phyloP scores from a whole-genome alignment of 106 monocot genomes.

The Dendrobium catenatum region DNA sequence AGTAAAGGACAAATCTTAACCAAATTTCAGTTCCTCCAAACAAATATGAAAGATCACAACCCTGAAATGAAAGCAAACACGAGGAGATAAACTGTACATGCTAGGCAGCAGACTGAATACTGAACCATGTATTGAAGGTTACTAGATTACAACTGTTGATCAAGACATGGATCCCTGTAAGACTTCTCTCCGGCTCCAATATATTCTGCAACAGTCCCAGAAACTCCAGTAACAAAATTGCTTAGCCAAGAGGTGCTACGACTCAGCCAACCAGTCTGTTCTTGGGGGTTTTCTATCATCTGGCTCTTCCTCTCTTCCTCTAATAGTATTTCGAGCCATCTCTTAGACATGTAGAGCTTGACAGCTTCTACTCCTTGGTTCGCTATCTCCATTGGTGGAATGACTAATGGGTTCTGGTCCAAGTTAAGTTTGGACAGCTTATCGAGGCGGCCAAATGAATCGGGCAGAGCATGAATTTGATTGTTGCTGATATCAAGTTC shows the following conservation, averaged over 20 bases:
- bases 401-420: conserved; percentile 16
- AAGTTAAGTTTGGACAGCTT: conserved; percentile 50
- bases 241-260: conserved; percentile 45
- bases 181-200: conserved; percentile 31
- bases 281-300: conserved; percentile 15
- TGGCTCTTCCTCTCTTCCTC: conserved; percentile 41
- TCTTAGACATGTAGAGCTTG: conserved; percentile 36
- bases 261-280: conserved; percentile 16
- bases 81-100: neutral
- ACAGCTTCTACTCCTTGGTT: conserved; percentile 53
- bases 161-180: conserved; percentile 45
- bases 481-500: conserved; percentile 94
- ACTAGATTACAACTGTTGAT: conserved; percentile 50
- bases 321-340: conserved; percentile 9
- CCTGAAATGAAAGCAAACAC: neutral
- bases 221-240: conserved; percentile 37
- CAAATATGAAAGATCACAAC: neutral
- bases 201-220: conserved; percentile 43
- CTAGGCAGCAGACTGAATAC: neutral
- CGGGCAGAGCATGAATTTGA: conserved; percentile 77
- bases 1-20: too few relatives aligned
- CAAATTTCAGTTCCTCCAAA: neutral
- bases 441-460: conserved; percentile 58
- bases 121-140: neutral
- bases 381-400: conserved; percentile 63